phyloP scores from a whole-genome alignment of 768 basidiomycete species.

The Auricularia heimuer region DNA sequence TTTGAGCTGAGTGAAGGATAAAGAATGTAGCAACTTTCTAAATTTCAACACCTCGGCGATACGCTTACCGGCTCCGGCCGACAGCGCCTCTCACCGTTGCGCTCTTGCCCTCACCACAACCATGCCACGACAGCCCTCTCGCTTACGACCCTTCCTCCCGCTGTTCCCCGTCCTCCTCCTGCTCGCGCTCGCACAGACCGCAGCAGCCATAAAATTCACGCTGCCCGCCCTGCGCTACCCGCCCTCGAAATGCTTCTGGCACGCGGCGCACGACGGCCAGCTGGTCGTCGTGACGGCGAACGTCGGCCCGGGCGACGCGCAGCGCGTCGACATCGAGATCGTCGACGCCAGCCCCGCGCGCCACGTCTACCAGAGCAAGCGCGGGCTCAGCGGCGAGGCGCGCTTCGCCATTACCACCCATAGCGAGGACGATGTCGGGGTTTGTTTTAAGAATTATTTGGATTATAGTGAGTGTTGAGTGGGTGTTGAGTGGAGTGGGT shows the following conservation, averaged over 20 bases:
- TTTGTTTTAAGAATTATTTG: slow-evolving; percentile 82
- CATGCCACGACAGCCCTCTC: not conserved
- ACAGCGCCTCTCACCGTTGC: too few relatives aligned
- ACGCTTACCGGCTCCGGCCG: too few relatives aligned
- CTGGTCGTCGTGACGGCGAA: slow-evolving; percentile 96
- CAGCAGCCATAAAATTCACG: slow-evolving; percentile 74
- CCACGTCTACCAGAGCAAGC: slow-evolving; percentile 88
- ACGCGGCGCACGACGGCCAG: slow-evolving; percentile 72
- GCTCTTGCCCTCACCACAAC: not conserved
- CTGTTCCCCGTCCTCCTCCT: slow-evolving; percentile 22
- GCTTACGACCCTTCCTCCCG: too few relatives aligned
- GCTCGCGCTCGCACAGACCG: slow-evolving; percentile 20
- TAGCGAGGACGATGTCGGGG: slow-evolving; percentile 87
- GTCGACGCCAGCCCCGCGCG: slow-evolving; percentile 75
- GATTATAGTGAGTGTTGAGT: slow-evolving; percentile 50
- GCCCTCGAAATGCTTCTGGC: slow-evolving; percentile 86
- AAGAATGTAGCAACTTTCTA: too few relatives aligned
- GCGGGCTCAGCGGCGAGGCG: slow-evolving; percentile 80
- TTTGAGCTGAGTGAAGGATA: too few relatives aligned
- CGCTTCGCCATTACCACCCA: slow-evolving; percentile 91
- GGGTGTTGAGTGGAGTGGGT: slow-evolving; percentile 37
- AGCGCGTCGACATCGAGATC: slow-evolving; percentile 90
- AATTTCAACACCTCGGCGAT: too few relatives aligned
- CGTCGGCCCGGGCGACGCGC: slow-evolving; percentile 61
- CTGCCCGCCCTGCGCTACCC: slow-evolving; percentile 67